Base-by-base conservation (phyloP, 306 rosid genomes). In the Fagus crenata region DNA sequence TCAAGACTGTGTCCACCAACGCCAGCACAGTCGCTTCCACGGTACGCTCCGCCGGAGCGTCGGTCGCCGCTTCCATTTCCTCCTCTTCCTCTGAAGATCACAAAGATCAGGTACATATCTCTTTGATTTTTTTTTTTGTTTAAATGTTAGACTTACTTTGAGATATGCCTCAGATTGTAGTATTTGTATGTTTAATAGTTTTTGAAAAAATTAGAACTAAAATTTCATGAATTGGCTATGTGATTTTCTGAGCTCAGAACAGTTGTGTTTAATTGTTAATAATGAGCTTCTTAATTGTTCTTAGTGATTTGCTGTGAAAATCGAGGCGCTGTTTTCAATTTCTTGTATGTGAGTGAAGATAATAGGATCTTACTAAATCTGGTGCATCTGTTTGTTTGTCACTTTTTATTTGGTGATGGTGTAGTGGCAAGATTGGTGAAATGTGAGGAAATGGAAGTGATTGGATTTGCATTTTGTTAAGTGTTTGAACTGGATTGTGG, bases 31-130 rank as follows among this genome's bases (percentile, higher is more conserved):
- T 87, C 69, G 94, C 97, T 82, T 89, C 97, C 58, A 80, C 93
- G 28, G 98, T 93, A 2, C 98, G 98, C 75, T 93, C 97, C 6
- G 97, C 98, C 64, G 91, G 97, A 55, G 97, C 93, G 13, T 91
- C 98, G 46, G 96, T 93, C 17, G 90, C 93, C 12, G 87, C 96
- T 61, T 83, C 97, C 22, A 87, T 93, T 73, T 85, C 96, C 12
- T 81, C 93, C 28, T 70, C 89, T 56, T 77, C 81, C 71, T 75
- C 89, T 12, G 96, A 91, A 81, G 97, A 93, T 82, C 92, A 87
- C 78, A 93, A 91, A 73, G 97, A 91, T 77, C 93, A 93, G 97
- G 98, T 88, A 7, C 51, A 46, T 46, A 4, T 49, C 42, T 9
- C 64, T 37, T 55, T 18, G 4, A 17, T 32, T 31, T 67, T 42